A percentile compares a stretch with the other conserved stretches of the same genome.
Evolutionary conservation across 2,329 filamentous ascomycete genomes (phyloP).

Genomic region (Clarireedia sp.): DNA sequence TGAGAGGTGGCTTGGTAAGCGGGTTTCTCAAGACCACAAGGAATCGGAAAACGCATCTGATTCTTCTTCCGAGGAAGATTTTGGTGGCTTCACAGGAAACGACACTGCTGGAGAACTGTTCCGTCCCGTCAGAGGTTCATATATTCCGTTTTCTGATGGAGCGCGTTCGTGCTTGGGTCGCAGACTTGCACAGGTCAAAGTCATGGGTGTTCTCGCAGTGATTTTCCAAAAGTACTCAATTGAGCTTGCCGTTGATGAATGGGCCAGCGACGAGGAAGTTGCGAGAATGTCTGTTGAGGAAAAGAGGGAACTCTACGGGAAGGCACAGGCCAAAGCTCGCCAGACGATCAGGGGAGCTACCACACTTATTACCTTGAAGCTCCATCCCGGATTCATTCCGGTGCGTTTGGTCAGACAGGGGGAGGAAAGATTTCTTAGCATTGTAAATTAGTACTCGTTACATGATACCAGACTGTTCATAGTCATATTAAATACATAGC

Average conservation of each 20-base stretch:
- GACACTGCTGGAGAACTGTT: conserved; percentile 17
- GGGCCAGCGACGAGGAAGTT: conserved; percentile 25
- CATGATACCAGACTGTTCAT: conserved; percentile 4
- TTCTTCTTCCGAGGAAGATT: conserved; percentile 9
- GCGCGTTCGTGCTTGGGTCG: conserved; percentile 33
- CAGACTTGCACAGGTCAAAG: conserved; percentile 32
- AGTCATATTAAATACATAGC: not conserved
- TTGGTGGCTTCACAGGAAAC: conserved; percentile 9
- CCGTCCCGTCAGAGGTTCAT: conserved; percentile 26
- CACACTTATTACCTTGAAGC: conserved; percentile 64
- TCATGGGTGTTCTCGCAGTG: conserved; percentile 27
- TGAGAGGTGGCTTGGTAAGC: conserved; percentile 54
- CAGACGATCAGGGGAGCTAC: conserved; percentile 35
- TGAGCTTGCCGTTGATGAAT: conserved; percentile 25
- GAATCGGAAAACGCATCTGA: not conserved
- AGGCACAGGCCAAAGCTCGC: conserved; percentile 38
- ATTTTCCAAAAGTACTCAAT: conserved; percentile 24
- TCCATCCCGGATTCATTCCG: conserved; percentile 51
- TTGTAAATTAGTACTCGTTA: conserved; percentile 17
- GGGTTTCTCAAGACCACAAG: conserved; percentile 44
- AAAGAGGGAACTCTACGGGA: conserved; percentile 20
- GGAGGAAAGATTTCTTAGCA: conserved; percentile 54
- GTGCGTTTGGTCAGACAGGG: conserved; percentile 63
- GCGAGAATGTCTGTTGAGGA: conserved; percentile 17
- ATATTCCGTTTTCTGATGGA: conserved; percentile 31